These are phyloP conservation scores for Didymella pomorum DNA, from an alignment of 2,329 filamentous ascomycete genomes.

Conservation along the genomic window DNA sequence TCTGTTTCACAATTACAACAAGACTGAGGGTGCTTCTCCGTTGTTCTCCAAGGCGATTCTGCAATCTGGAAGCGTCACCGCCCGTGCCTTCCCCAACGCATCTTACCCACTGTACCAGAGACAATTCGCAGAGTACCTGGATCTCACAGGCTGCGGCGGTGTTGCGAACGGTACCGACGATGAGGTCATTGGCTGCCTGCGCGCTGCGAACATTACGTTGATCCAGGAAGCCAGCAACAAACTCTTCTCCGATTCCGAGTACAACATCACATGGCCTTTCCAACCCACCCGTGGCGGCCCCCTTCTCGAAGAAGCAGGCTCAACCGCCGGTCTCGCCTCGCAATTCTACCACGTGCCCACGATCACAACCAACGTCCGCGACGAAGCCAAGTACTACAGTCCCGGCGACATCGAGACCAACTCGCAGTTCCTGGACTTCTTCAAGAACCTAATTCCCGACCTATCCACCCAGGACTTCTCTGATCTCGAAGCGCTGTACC, in stretches of 20 bases:
- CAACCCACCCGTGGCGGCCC: slow-evolving; percentile 55
- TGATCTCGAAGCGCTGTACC: slow-evolving; percentile 38
- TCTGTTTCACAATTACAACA: slow-evolving; percentile 42
- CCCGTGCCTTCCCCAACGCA: slow-evolving; percentile 38
- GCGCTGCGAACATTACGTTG: slow-evolving; percentile 45
- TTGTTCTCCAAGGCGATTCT: slow-evolving; percentile 40
- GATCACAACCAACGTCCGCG: slow-evolving; percentile 45
- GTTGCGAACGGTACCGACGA: slow-evolving; percentile 39
- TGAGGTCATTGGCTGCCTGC: slow-evolving; percentile 50
- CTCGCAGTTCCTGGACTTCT: slow-evolving; percentile 44
- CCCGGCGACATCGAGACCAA: slow-evolving; percentile 42
- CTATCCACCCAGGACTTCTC: slow-evolving; percentile 28
- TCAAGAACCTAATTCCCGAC: slow-evolving; percentile 34
- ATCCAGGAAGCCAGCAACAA: slow-evolving; percentile 49
- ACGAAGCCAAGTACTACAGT: slow-evolving; percentile 40
- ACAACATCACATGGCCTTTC: slow-evolving; percentile 56
- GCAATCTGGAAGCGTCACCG: slow-evolving; percentile 39
- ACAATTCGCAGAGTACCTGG: slow-evolving; percentile 34
- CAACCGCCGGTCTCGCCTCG: slow-evolving; percentile 33
- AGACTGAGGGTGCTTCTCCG: slow-evolving; percentile 28
- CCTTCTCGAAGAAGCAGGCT: slow-evolving; percentile 56
- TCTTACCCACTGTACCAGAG: slow-evolving; percentile 40
- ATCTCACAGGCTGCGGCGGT: slow-evolving; percentile 27
- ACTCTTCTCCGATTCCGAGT: slow-evolving; percentile 48
- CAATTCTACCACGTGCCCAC: slow-evolving; percentile 39